phyloP scores from a whole-genome alignment of 305 asterid genomes.

The Fraxinus velutina region DNA sequence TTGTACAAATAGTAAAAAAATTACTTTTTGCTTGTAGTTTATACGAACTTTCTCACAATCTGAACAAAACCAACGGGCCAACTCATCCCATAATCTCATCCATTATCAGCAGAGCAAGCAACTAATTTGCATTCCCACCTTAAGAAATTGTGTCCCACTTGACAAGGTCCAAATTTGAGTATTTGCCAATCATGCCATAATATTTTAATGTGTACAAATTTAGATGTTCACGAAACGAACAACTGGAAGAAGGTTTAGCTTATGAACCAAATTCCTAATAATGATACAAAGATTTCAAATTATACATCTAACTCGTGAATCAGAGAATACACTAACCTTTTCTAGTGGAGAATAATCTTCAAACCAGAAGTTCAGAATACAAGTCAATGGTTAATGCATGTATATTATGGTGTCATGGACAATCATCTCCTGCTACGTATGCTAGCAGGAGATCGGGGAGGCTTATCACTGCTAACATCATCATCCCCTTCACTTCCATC shows the following conservation, averaged over 20 bases:
- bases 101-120: not conserved
- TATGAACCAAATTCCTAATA: conserved; percentile 24
- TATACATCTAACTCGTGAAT: conserved; percentile 30
- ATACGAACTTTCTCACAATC: not conserved
- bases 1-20: not conserved
- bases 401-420: not conserved
- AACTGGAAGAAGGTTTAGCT: conserved; percentile 29
- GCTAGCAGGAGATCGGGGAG: conserved; percentile 60
- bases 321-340: conserved; percentile 43
- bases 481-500: conserved; percentile 66
- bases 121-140: not conserved
- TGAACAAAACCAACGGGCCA: not conserved
- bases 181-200: not conserved
- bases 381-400: conserved; percentile 11
- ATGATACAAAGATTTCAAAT: conserved; percentile 35
- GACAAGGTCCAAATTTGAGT: not conserved
- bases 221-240: not conserved
- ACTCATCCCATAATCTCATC: not conserved
- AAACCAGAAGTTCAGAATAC: conserved; percentile 19
- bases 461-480: conserved; percentile 70
- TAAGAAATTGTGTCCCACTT: not conserved
- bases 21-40: not conserved
- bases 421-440: conserved; percentile 63
- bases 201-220: not conserved
- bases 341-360: conserved; percentile 22